phyloP scores from a whole-genome alignment of 2,329 filamentous ascomycete species.

The Ceratocystis lukuohia region DNA sequence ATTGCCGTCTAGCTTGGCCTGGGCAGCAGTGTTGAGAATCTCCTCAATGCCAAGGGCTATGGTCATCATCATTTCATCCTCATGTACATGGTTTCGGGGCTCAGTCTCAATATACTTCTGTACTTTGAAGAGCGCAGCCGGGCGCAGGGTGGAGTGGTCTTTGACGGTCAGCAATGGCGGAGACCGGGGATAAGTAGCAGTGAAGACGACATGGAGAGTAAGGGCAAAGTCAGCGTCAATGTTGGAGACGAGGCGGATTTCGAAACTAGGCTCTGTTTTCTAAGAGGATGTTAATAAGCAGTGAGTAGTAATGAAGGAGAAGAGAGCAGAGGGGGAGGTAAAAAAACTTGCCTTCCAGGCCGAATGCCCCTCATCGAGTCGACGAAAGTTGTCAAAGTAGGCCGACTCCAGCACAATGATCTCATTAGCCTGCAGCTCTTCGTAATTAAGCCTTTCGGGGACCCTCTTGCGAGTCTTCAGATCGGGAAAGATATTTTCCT shows the following conservation, averaged over 20 bases:
- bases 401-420: slow-evolving; percentile 75
- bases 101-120: slow-evolving; percentile 48
- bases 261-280: slow-evolving; percentile 74
- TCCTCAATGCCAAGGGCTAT: slow-evolving; percentile 58
- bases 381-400: slow-evolving; percentile 76
- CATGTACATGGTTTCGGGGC: slow-evolving; percentile 39
- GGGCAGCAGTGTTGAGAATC: slow-evolving; percentile 75
- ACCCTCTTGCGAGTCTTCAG: slow-evolving; percentile 33
- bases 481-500: slow-evolving; percentile 32
- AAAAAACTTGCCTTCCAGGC: slow-evolving; percentile 63
- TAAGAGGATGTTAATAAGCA: slow-evolving; percentile 25
- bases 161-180: slow-evolving; percentile 59
- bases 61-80: slow-evolving; percentile 48
- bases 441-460: slow-evolving; percentile 49
- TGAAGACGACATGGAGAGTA: slow-evolving; percentile 65
- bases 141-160: slow-evolving; percentile 49
- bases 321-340: slow-evolving; percentile 13
- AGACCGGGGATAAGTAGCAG: slow-evolving; percentile 82
- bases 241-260: slow-evolving; percentile 61
- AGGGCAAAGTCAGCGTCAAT: slow-evolving; percentile 59
- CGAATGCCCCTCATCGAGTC: slow-evolving; percentile 53
- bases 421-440: slow-evolving; percentile 77
- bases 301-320: slow-evolving; percentile 6
- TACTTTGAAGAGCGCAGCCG: slow-evolving; percentile 58
- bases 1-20: slow-evolving; percentile 58